Evolutionary conservation across 768 basidiomycete genomes (phyloP).

Genomic region (Lactarius hengduanensis): DNA sequence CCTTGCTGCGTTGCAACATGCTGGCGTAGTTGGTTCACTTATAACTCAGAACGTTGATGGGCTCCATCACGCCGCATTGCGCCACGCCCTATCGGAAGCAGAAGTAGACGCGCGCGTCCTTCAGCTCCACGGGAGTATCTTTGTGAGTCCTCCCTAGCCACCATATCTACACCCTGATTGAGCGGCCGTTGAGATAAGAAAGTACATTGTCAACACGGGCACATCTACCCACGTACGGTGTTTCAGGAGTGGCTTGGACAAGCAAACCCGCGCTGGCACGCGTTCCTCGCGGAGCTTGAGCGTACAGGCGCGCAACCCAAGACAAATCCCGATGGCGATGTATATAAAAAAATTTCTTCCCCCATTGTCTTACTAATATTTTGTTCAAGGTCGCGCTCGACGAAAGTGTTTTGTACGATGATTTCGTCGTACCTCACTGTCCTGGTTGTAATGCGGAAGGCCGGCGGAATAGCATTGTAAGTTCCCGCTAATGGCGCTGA

Average conservation of each 20-base stretch:
- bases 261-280: conserved; percentile 78
- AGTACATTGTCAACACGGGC: conserved; percentile 76
- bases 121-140: conserved; percentile 87
- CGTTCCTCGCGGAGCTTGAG: conserved; percentile 63
- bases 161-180: not conserved
- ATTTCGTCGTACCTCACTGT: conserved; percentile 81
- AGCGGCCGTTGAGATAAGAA: conserved; percentile 41
- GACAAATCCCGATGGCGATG: conserved; percentile 95
- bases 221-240: conserved; percentile 57
- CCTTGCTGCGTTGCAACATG: conserved; percentile 76
- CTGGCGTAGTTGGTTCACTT: conserved; percentile 55
- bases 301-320: conserved; percentile 56
- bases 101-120: conserved; percentile 50
- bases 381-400: conserved; percentile 68
- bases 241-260: conserved; percentile 75
- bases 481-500: conserved; percentile 1
- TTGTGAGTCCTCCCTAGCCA: conserved; percentile 45
- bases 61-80: conserved; percentile 79
- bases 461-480: conserved; percentile 59
- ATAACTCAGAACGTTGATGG: conserved; percentile 97
- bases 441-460: conserved; percentile 60
- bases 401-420: conserved; percentile 65
- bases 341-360: conserved; percentile 36
- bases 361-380: not conserved
- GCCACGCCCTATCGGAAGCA: conserved; percentile 43